Conservation (phyloP, 768 basidiomycete genomes). For the Austroboletus festivus region DNA sequence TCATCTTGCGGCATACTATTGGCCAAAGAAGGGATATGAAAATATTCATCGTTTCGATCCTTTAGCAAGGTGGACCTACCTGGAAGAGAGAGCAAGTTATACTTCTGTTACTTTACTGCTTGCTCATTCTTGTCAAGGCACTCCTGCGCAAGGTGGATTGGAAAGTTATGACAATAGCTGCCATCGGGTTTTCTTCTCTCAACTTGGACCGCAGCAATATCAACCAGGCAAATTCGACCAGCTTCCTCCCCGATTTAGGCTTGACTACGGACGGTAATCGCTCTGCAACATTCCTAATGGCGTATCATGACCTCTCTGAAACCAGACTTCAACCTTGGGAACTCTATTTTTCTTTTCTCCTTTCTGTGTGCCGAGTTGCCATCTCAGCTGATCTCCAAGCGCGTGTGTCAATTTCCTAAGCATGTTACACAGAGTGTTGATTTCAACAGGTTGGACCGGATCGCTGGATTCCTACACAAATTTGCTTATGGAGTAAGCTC, state of each 20-base stretch:
- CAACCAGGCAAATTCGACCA: conserved; percentile 55
- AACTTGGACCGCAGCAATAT: conserved; percentile 55
- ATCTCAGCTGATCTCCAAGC: conserved; percentile 60
- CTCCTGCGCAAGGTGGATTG: conserved; percentile 57
- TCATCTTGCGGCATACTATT: conserved; percentile 28
- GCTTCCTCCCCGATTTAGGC: conserved; percentile 51
- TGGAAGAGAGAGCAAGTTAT: conserved; percentile 46
- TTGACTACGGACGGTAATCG: conserved; percentile 46
- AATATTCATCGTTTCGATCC: conserved; percentile 57
- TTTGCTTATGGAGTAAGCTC: conserved; percentile 46
- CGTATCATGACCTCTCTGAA: background rate
- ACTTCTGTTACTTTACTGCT: background rate
- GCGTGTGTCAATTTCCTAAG: conserved; percentile 33
- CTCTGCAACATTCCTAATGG: conserved; percentile 1
- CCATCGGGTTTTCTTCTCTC: conserved; percentile 54
- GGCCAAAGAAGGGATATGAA: conserved; percentile 52
- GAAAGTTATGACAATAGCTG: conserved; percentile 57
- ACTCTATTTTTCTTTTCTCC: conserved; percentile 48
- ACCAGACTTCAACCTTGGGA: conserved; percentile 55
- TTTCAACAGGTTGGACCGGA: conserved; percentile 51
- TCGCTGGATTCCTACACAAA: conserved; percentile 60
- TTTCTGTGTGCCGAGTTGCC: conserved; percentile 59
- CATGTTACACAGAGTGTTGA: background rate
- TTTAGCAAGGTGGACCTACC: conserved; percentile 54
- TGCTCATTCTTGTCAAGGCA: conserved; percentile 27